Conservation (phyloP, 2,329 filamentous ascomycete genomes). For the Leptographium procerum region DNA sequence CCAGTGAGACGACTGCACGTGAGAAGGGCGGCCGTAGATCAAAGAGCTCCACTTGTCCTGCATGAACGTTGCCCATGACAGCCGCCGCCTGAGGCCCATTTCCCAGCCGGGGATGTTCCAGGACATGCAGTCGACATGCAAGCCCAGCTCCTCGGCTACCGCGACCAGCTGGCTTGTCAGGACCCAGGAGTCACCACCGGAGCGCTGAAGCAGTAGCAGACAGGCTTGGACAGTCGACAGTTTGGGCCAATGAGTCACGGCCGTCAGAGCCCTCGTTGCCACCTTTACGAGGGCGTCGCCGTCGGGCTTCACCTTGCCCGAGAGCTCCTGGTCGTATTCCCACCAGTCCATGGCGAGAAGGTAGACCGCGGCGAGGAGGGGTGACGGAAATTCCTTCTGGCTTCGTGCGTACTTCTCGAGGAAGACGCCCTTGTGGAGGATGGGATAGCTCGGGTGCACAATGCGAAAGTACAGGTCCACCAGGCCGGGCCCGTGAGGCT, state of each 20-base stretch:
- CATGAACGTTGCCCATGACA: constrained; percentile 55
- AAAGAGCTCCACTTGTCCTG: constrained; percentile 71
- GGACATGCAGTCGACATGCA: constrained; percentile 48
- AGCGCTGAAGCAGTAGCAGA: constrained; percentile 38
- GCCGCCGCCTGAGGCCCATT: constrained; percentile 44
- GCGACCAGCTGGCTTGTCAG: constrained; percentile 43
- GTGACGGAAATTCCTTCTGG: constrained; percentile 46
- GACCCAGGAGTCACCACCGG: constrained; percentile 33
- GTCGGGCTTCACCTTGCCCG: constrained; percentile 30
- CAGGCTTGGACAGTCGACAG: constrained; percentile 44
- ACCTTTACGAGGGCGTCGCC: constrained; percentile 23
- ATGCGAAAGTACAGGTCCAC: constrained; percentile 58
- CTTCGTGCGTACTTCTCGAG: constrained; percentile 48
- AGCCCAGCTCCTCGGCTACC: constrained; percentile 45
- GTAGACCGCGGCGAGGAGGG: constrained; percentile 49
- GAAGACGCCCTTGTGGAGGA: constrained; percentile 50
- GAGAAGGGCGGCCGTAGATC: constrained; percentile 75
- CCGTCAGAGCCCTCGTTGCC: constrained; percentile 29
- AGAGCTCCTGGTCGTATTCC: constrained; percentile 43
- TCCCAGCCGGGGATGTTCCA: constrained; percentile 57
- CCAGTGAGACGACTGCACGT: constrained; percentile 61
- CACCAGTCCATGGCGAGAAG: constrained; percentile 52
- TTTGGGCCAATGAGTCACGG: constrained; percentile 40
- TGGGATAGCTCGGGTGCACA: constrained; percentile 46
- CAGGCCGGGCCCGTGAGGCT: constrained; percentile 49